A percentile compares a stretch with the other conserved stretches of the same genome.
Conservation (phyloP, 768 basidiomycete species). For the Trametes villosa region DNA sequence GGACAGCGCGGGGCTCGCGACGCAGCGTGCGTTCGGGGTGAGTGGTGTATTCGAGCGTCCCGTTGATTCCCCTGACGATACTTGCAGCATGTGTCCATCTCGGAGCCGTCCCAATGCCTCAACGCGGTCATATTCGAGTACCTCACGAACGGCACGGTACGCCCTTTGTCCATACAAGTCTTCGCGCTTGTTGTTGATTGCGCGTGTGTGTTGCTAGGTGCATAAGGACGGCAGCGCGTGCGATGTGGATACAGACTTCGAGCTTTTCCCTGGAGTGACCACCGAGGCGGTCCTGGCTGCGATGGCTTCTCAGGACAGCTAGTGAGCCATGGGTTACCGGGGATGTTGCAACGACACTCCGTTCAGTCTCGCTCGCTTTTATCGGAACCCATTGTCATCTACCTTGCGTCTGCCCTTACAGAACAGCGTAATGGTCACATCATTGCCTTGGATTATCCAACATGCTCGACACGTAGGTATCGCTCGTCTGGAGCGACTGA, state of each 20-base stretch:
- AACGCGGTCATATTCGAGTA: not conserved
- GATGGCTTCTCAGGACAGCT: too few relatives aligned
- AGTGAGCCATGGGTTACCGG: too few relatives aligned
- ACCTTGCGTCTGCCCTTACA: too few relatives aligned
- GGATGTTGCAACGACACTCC: too few relatives aligned
- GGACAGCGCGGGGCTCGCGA: slow-evolving; percentile 11
- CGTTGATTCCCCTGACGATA: not conserved
- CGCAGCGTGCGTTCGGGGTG: slow-evolving; percentile 21
- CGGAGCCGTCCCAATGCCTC: slow-evolving; percentile 16
- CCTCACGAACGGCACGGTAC: slow-evolving; percentile 10
- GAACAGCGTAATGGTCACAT: too few relatives aligned
- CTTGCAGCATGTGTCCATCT: slow-evolving; percentile 2
- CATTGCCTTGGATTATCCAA: too few relatives aligned
- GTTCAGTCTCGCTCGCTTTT: too few relatives aligned
- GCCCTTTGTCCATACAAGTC: not conserved
- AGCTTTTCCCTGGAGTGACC: slow-evolving; percentile 6
- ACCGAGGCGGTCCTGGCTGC: slow-evolving; percentile 3
- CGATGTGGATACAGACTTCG: slow-evolving; percentile 6
- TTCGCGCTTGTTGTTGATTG: too few relatives aligned
- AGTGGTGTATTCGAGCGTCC: not conserved
- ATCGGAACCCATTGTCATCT: too few relatives aligned
- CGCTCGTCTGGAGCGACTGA: too few relatives aligned
- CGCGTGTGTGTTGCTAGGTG: not conserved
- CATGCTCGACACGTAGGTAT: too few relatives aligned
- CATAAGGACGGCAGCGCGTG: slow-evolving; percentile 1